These are phyloP conservation scores for Talaromyces sp. DNA, from an alignment of 2,329 filamentous ascomycete species.

Conservation along the genomic window DNA sequence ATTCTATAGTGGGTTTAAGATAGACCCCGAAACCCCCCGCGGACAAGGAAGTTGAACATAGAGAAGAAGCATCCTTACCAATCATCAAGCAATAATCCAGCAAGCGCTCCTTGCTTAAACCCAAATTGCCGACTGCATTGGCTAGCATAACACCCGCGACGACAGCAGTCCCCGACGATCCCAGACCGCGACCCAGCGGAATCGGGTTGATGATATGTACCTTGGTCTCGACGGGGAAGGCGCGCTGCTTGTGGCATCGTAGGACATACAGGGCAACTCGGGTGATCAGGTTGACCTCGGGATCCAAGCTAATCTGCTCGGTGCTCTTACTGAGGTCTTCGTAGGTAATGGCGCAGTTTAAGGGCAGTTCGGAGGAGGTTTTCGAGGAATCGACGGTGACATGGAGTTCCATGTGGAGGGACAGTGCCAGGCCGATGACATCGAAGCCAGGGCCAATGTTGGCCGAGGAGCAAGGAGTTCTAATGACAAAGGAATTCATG, in stretches of 20 bases:
- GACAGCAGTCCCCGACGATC: slow-evolving; percentile 93
- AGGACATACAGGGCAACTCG: slow-evolving; percentile 92
- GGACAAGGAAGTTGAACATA: neutral
- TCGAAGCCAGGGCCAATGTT: slow-evolving; percentile 98
- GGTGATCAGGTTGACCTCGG: slow-evolving; percentile 89
- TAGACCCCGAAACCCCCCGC: neutral
- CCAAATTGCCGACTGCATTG: slow-evolving; percentile 81
- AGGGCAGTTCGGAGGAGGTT: slow-evolving; percentile 37
- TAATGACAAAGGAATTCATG: slow-evolving; percentile 64
- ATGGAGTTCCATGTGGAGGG: slow-evolving; percentile 86
- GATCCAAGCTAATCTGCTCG: slow-evolving; percentile 76
- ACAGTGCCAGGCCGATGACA: slow-evolving; percentile 90
- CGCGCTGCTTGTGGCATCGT: slow-evolving; percentile 82
- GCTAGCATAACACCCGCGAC: slow-evolving; percentile 93
- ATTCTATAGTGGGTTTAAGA: too few relatives aligned
- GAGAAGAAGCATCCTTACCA: slow-evolving; percentile 53
- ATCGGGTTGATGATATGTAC: slow-evolving; percentile 97
- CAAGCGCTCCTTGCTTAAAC: slow-evolving; percentile 76
- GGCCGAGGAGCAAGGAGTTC: slow-evolving; percentile 89
- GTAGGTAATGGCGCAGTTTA: slow-evolving; percentile 84
- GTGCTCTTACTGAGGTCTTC: slow-evolving; percentile 75
- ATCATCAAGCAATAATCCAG: slow-evolving; percentile 99
- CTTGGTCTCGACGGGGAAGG: slow-evolving; percentile 82
- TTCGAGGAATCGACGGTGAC: slow-evolving; percentile 72
- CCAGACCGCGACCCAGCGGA: slow-evolving; percentile 85